Evolutionary conservation across 2,329 filamentous ascomycete species (phyloP), one percentile per base, ranked within the genome.

Genomic region (Leptographium wingfieldii): DNA sequence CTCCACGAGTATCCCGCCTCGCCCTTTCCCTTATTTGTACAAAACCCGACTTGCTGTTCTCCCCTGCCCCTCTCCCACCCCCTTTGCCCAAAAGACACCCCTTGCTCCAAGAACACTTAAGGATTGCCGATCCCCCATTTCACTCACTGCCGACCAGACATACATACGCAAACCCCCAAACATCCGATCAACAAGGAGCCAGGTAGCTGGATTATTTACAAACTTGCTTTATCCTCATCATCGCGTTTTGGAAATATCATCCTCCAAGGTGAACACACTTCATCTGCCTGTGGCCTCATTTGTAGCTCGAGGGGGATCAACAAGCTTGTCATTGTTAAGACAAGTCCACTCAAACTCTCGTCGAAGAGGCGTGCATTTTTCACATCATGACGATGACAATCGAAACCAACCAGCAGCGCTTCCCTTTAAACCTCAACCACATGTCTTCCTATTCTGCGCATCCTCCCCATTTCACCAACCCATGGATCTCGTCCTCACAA

Each of bases 331-430:
- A n/a, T 9, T 46, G 43, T n/a, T 19, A 46, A 46, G 43, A 46
- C 43, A 46, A 46, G 43, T 7, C 43, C 43, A 3, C 19, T n/a
- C 3, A 46, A n/a, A 43, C 40, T 43, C 40, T 43, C 43, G 16
- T 46, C 43, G 22, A 14, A 5, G 54, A 55, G 54, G 33, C 54
- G 12, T 49, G n/a, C 33, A 14, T 12, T n/a, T 16, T 29, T 52
- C 46, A 66, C 76, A 84, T 74, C 73, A 96, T 96, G 91, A 94
- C 90, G 77, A 95, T 96, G 90, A 89, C 92, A 74, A 84, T 96
- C 78, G 90, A 96, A 77, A 84, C 85, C 69, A 88, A 91, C 73
- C 90, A 92, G 76, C 89, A 85, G 77, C 83, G 84, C 73, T 89
- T 87, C 70, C 82, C 81, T 71, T 74, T 95, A 77, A 84, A 83